These are phyloP conservation scores for Backusella psychrophila DNA, from an alignment of 192 early-diverging fungal species.

Conservation along the genomic window DNA sequence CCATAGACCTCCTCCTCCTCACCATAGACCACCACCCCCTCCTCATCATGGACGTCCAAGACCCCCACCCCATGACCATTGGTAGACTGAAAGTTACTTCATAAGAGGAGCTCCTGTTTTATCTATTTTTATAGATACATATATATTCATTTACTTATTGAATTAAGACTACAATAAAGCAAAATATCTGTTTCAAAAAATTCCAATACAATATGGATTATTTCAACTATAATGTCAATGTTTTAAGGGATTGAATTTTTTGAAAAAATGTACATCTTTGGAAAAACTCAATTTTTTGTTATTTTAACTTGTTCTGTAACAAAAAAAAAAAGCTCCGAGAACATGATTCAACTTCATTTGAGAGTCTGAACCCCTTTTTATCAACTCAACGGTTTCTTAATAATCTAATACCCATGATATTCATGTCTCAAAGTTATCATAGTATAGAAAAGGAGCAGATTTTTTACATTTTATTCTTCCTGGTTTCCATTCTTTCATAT, in stretches of 20 bases:
- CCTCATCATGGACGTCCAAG: neutral
- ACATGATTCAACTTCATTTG: neutral
- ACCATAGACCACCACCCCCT: neutral
- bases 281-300: neutral
- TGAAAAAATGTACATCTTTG: neutral
- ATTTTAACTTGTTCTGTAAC: neutral
- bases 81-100: neutral
- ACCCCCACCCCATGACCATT: neutral
- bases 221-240: no score
- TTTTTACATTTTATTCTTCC: neutral
- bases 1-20: neutral
- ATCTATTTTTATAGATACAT: no score
- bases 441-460: neutral
- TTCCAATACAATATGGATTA: no score
- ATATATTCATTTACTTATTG: no score
- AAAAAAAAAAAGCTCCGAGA: neutral
- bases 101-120: no score
- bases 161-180: no score
- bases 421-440: neutral
- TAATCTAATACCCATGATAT: conserved; percentile 1
- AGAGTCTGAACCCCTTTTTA: neutral
- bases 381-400: neutral
- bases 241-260: no score
- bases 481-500: neutral
- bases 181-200: no score